These are phyloP conservation scores for Polysphondylium violaceum DNA, from an alignment of 78 protist genomes.

Conservation along the genomic window DNA sequence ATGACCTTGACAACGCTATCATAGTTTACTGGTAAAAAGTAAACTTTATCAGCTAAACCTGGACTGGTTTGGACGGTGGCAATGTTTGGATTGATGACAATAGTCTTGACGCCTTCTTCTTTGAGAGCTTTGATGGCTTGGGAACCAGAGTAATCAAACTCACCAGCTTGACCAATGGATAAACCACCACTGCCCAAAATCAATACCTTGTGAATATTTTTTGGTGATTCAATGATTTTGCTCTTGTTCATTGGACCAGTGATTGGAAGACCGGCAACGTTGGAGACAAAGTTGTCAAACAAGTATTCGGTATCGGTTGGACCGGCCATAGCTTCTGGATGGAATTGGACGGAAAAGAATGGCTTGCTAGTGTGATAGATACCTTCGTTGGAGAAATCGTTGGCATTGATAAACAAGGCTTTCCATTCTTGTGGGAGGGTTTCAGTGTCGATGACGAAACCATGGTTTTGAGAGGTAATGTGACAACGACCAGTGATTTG, in stretches of 20 bases:
- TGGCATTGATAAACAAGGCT: conserved; percentile 95
- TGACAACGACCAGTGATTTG: conserved; percentile 86
- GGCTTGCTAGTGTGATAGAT: conserved; percentile 91
- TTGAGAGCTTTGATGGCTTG: conserved; percentile 97
- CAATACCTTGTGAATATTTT: conserved; percentile 87
- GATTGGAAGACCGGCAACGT: conserved; percentile 8
- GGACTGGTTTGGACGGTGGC: conserved; percentile 97
- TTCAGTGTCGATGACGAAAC: conserved; percentile 92
- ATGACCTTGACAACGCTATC: conserved; percentile 92
- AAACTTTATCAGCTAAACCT: conserved; percentile 96
- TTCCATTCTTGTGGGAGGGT: conserved; percentile 94
- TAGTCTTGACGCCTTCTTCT: conserved; percentile 95
- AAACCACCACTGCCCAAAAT: conserved; percentile 98
- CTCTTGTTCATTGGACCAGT: conserved; percentile 37
- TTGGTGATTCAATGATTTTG: conserved; percentile 53
- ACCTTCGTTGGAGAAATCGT: conserved; percentile 98
- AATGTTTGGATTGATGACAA: conserved; percentile 98
- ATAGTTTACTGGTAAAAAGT: conserved; percentile 97
- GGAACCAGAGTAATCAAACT: conserved; percentile 98
- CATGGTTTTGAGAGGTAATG: conserved; percentile 96
- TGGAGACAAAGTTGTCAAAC: conserved; percentile 90
- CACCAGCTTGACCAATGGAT: conserved; percentile 99
- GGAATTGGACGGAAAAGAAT: conserved; percentile 96
- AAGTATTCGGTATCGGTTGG: conserved; percentile 97
- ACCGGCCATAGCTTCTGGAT: conserved; percentile 98